Percentiles rank a stretch among this genome's conserved stretches.
These are phyloP conservation scores for Galerina sulciceps DNA, from an alignment of 768 basidiomycete species.

Conservation along the genomic window DNA sequence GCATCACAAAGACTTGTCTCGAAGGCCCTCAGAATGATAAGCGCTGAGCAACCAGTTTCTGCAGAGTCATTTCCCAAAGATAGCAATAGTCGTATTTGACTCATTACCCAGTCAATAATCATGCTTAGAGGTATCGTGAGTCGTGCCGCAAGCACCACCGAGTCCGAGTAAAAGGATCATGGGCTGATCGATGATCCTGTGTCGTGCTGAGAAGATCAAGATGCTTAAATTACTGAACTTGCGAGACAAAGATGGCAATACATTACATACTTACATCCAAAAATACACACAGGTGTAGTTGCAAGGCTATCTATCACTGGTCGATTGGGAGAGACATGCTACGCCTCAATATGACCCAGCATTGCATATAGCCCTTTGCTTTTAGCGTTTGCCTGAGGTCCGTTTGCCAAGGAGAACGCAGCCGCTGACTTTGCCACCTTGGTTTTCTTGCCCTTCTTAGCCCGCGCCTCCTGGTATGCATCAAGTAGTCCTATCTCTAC, in stretches of 20 bases:
- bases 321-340: background rate
- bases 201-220: background rate
- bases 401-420: conserved; percentile 1
- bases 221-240: too few relatives aligned
- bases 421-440: conserved; percentile 22
- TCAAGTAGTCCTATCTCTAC: conserved; percentile 49
- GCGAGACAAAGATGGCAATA: too few relatives aligned
- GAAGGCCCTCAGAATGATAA: too few relatives aligned
- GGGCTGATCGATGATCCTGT: background rate
- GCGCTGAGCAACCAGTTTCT: too few relatives aligned
- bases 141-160: background rate
- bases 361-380: conserved; percentile 42
- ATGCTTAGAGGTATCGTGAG: background rate
- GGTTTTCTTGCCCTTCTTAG: conserved; percentile 45
- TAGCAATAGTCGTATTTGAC: too few relatives aligned
- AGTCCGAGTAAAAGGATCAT: background rate
- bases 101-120: background rate
- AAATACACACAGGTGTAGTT: background rate
- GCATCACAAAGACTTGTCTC: too few relatives aligned
- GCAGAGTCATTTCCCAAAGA: too few relatives aligned
- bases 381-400: conserved; percentile 1
- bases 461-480: conserved; percentile 50
- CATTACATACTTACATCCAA: too few relatives aligned
- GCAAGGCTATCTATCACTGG: background rate
- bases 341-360: conserved; percentile 39